Conservation (phyloP, 129 eudicot genomes). For the Chrysanthemum lavandulifolium region DNA sequence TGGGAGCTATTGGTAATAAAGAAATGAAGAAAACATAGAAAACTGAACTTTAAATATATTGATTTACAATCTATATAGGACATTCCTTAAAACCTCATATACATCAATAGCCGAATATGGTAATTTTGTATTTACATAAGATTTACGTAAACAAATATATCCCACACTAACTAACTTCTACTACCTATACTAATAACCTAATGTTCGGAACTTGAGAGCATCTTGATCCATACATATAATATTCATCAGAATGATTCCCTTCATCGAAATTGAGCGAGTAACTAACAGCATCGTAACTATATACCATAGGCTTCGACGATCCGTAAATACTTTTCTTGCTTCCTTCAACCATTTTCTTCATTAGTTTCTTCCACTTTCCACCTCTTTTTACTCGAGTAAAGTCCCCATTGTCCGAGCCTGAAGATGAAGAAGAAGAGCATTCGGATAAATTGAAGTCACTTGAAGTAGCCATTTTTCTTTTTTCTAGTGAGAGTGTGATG, state of each 20-base stretch:
- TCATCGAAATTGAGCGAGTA: conserved; percentile 20
- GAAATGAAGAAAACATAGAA: too few relatives aligned
- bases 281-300: conserved; percentile 49
- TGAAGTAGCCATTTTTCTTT: conserved; percentile 24
- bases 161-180: too few relatives aligned
- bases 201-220: not conserved
- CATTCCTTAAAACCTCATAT: too few relatives aligned
- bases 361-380: conserved; percentile 37
- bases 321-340: not conserved
- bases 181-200: too few relatives aligned
- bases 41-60: too few relatives aligned
- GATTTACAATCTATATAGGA: too few relatives aligned
- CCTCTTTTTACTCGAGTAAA: not conserved
- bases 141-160: too few relatives aligned
- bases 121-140: too few relatives aligned
- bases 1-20: too few relatives aligned
- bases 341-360: conserved; percentile 32
- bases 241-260: not conserved
- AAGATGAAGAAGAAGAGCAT: not conserved
- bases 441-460: conserved; percentile 7
- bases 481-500: not conserved
- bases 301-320: not conserved
- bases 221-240: not conserved
- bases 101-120: too few relatives aligned
- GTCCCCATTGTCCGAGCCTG: not conserved